phyloP scores from a whole-genome alignment of 2,329 filamentous ascomycete species.

The Diaporthe longicolla region DNA sequence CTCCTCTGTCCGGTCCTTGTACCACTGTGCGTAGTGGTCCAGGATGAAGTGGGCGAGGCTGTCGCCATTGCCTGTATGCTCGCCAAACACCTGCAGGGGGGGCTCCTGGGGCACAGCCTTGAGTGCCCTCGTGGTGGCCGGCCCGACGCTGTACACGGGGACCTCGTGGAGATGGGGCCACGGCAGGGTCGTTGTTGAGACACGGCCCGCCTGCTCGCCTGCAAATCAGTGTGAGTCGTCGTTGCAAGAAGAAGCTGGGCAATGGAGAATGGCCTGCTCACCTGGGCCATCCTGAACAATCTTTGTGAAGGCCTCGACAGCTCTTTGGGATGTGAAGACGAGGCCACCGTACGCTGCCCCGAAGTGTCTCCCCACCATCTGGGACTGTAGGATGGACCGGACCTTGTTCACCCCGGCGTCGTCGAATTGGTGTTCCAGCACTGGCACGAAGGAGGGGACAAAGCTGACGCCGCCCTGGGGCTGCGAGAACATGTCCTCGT shows the following conservation, averaged over 20 bases:
- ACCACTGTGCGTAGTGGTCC: slow-evolving; percentile 76
- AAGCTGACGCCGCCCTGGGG: slow-evolving; percentile 62
- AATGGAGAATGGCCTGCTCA: slow-evolving; percentile 44
- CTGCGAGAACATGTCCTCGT: slow-evolving; percentile 75
- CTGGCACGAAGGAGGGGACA: slow-evolving; percentile 79
- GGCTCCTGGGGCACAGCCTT: slow-evolving; percentile 65
- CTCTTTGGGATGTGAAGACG: slow-evolving; percentile 87
- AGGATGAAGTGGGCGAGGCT: slow-evolving; percentile 84
- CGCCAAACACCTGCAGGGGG: slow-evolving; percentile 77
- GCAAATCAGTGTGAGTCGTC: slow-evolving; percentile 45
- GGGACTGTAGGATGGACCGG: slow-evolving; percentile 61
- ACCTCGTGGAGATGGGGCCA: slow-evolving; percentile 71
- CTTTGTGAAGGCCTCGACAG: slow-evolving; percentile 82
- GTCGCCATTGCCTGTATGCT: slow-evolving; percentile 88
- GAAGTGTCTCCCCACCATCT: slow-evolving; percentile 56
- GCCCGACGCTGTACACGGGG: slow-evolving; percentile 83
- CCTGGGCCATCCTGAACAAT: slow-evolving; percentile 70
- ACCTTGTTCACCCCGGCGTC: slow-evolving; percentile 70
- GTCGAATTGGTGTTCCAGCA: slow-evolving; percentile 79
- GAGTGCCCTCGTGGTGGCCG: slow-evolving; percentile 84
- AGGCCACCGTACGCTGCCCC: slow-evolving; percentile 76
- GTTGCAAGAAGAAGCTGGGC: slow-evolving; percentile 17
- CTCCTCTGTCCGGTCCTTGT: slow-evolving; percentile 59
- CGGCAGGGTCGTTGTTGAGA: slow-evolving; percentile 8
- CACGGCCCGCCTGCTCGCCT: slow-evolving; percentile 5